Evolutionary conservation across 495 filamentous ascomycete species (phyloP).

Genomic region (Hyaloscypha hepaticicola): DNA sequence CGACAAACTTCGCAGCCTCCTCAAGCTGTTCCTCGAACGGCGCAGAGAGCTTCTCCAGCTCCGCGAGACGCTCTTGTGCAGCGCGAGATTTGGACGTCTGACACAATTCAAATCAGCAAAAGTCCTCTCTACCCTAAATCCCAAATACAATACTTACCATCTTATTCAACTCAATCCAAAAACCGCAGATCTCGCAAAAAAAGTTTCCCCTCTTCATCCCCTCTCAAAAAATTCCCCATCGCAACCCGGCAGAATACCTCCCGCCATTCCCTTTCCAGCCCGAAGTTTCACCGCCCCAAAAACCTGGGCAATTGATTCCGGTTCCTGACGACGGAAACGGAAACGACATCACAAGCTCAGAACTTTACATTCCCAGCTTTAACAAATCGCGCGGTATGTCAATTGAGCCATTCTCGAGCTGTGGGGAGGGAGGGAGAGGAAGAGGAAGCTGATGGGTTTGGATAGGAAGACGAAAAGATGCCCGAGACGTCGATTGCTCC

Average conservation of each 20-base stretch:
- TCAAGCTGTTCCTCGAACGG: conserved; percentile 31
- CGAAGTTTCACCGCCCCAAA: conserved; percentile 2
- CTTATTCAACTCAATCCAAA: not conserved
- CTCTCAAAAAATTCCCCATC: conserved; percentile 9
- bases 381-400: conserved; percentile 24
- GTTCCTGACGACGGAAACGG: conserved; percentile 14
- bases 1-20: conserved; percentile 32
- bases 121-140: not conserved
- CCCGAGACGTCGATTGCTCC: conserved; percentile 39
- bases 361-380: conserved; percentile 2
- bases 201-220: not conserved
- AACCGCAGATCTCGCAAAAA: not conserved
- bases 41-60: conserved; percentile 30
- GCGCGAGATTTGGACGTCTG: conserved; percentile 29
- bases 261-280: conserved; percentile 4
- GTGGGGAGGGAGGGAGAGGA: not conserved
- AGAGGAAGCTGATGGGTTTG: not conserved
- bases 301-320: not conserved
- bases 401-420: conserved; percentile 21
- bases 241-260: conserved; percentile 8
- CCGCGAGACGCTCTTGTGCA: conserved; percentile 28
- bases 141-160: conserved; percentile 1
- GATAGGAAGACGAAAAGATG: conserved; percentile 17
- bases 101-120: conserved; percentile 2
- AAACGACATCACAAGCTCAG: conserved; percentile 17